Percentiles rank a stretch among this genome's conserved stretches.
Evolutionary conservation across 2,329 filamentous ascomycete genomes (phyloP).

Genomic region (Pseudogymnoascus sp.): DNA sequence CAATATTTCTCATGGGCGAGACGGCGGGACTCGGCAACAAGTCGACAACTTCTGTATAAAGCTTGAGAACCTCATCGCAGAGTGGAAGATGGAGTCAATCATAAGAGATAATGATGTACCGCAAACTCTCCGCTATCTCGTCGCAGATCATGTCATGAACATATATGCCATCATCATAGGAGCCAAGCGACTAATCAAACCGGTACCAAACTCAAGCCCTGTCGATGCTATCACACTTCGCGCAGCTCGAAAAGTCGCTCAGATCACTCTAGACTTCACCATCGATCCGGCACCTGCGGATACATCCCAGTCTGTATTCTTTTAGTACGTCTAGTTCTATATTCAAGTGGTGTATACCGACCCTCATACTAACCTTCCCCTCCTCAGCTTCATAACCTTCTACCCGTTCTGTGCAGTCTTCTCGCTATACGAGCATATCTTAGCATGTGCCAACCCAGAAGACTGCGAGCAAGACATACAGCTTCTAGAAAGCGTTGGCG

Average conservation of each 20-base stretch:
- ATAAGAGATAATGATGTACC: not conserved
- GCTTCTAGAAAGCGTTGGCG: not conserved
- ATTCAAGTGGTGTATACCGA: not conserved
- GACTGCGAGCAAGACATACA: not conserved
- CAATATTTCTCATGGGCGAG: not conserved
- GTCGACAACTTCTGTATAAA: conserved; percentile 1
- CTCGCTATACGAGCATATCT: not conserved
- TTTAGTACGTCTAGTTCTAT: not conserved
- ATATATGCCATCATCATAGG: not conserved
- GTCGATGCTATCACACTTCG: conserved; percentile 6
- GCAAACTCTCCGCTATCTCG: not conserved
- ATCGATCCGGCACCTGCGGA: not conserved
- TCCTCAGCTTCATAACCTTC: not conserved
- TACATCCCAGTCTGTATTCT: not conserved
- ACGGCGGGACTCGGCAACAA: not conserved
- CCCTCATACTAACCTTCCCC: not conserved
- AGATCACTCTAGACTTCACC: not conserved
- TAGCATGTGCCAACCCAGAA: not conserved
- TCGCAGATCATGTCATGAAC: not conserved
- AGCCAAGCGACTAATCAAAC: not conserved
- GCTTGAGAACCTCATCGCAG: not conserved
- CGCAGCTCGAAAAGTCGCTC: not conserved
- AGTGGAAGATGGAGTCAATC: conserved; percentile 5
- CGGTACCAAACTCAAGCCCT: not conserved
- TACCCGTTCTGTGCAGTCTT: conserved; percentile 2